Percentiles rank a stretch among this genome's conserved stretches.
Evolutionary conservation across 352 stramenopile species (phyloP).

Genomic region (Globisporangium polare): DNA sequence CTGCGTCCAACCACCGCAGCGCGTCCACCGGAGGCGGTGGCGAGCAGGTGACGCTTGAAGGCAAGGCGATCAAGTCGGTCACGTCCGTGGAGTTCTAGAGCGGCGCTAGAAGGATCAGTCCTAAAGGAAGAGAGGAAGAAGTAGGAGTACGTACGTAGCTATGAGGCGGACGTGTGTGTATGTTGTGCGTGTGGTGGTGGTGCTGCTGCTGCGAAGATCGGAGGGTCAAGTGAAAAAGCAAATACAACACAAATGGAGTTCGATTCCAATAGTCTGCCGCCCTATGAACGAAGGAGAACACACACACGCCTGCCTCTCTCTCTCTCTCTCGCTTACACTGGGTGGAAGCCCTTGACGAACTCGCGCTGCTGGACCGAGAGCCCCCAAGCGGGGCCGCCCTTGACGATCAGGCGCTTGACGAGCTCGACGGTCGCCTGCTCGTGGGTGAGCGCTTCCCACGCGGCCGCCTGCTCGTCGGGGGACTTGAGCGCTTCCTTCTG

Average conservation of each 20-base stretch:
- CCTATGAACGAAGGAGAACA: background rate
- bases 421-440: conserved; percentile 39
- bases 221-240: background rate
- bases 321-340: conserved; percentile 13
- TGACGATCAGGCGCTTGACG: conserved; percentile 62
- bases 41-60: background rate
- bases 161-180: background rate
- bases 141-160: background rate
- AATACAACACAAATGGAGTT: conserved; percentile 7
- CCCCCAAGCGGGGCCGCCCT: conserved; percentile 69
- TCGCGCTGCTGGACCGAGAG: conserved; percentile 68
- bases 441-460: conserved; percentile 36
- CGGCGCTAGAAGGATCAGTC: background rate
- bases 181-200: background rate
- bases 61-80: conserved; percentile 13
- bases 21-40: conserved; percentile 6
- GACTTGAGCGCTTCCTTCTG: conserved; percentile 30
- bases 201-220: background rate
- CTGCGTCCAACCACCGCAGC: conserved; percentile 4
- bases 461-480: conserved; percentile 34
- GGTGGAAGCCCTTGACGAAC: conserved; percentile 59
- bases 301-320: background rate
- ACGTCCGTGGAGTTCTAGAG: conserved; percentile 18
- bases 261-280: background rate
- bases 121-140: background rate